phyloP scores from a whole-genome alignment of 2,329 filamentous ascomycete species.

The Aureobasidium sp. region DNA sequence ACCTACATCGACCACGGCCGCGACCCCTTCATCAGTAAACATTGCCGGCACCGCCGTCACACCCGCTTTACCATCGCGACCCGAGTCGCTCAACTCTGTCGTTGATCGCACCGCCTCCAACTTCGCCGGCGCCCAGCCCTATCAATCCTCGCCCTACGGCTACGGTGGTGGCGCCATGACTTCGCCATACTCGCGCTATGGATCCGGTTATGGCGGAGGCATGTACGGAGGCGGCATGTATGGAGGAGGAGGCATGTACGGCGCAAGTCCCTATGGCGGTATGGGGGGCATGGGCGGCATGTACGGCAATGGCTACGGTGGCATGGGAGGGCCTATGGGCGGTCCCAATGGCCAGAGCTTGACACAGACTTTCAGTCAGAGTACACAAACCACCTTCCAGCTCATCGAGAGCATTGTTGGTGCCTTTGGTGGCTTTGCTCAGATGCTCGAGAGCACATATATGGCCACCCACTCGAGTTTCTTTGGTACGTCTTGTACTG shows the following conservation, averaged over 20 bases:
- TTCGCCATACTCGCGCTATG: slow-evolving; percentile 47
- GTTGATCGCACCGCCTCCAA: slow-evolving; percentile 83
- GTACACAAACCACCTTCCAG: slow-evolving; percentile 93
- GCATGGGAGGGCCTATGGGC: slow-evolving; percentile 46
- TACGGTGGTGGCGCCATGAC: slow-evolving; percentile 38
- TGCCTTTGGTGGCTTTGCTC: slow-evolving; percentile 92
- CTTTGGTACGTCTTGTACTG: slow-evolving; percentile 58
- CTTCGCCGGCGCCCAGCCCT: slow-evolving; percentile 45
- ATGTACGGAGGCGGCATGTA: slow-evolving; percentile 31
- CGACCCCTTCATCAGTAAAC: slow-evolving; percentile 32
- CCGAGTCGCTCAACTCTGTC: slow-evolving; percentile 65
- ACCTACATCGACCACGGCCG: slow-evolving; percentile 18
- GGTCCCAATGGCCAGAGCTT: slow-evolving; percentile 81
- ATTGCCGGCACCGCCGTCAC: slow-evolving; percentile 29
- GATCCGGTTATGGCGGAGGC: slow-evolving; percentile 31
- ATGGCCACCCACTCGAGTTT: slow-evolving; percentile 99
- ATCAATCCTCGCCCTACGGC: slow-evolving; percentile 49
- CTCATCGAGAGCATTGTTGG: slow-evolving; percentile 96
- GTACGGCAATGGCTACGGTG: slow-evolving; percentile 20
- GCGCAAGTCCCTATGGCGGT: slow-evolving; percentile 27
- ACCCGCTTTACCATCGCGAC: slow-evolving; percentile 64
- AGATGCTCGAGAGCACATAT: slow-evolving; percentile 99
- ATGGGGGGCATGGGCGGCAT: slow-evolving; percentile 18
- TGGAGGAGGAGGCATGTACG: slow-evolving; percentile 23
- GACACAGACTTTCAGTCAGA: slow-evolving; percentile 91